These are phyloP conservation scores for Colletotrichum agaves DNA, from an alignment of 2,329 filamentous ascomycete genomes.

Conservation along the genomic window DNA sequence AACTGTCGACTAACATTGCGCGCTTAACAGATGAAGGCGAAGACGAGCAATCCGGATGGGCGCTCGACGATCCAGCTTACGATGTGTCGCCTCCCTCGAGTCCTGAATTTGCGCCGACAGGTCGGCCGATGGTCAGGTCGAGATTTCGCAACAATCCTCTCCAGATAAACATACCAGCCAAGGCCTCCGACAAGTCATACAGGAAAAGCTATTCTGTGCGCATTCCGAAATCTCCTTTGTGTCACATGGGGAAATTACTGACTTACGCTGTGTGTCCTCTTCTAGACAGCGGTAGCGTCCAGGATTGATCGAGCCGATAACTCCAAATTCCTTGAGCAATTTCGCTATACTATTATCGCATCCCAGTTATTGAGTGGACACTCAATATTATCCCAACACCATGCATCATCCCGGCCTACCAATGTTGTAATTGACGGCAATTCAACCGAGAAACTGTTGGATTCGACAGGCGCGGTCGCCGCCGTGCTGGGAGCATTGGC, in stretches of 20 bases:
- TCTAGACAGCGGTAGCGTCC: slow-evolving; percentile 75
- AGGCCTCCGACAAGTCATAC: slow-evolving; percentile 53
- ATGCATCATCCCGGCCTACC: slow-evolving; percentile 38
- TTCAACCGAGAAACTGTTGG: slow-evolving; percentile 48
- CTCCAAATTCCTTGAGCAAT: slow-evolving; percentile 87
- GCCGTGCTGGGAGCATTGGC: slow-evolving; percentile 73
- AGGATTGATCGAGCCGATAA: slow-evolving; percentile 82
- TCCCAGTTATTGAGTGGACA: slow-evolving; percentile 86
- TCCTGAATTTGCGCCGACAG: slow-evolving; percentile 66
- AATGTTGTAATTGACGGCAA: slow-evolving; percentile 39
- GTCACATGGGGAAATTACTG: slow-evolving; percentile 38
- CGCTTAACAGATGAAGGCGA: slow-evolving; percentile 59
- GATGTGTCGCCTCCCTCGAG: slow-evolving; percentile 60
- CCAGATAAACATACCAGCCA: slow-evolving; percentile 53
- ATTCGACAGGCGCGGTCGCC: slow-evolving; percentile 59
- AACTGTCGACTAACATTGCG: slow-evolving; percentile 38
- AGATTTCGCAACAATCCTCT: slow-evolving; percentile 63
- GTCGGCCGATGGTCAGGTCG: slow-evolving; percentile 63
- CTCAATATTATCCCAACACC: slow-evolving; percentile 60
- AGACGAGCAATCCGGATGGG: slow-evolving; percentile 59
- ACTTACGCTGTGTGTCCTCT: slow-evolving; percentile 36
- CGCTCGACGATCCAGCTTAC: slow-evolving; percentile 51
- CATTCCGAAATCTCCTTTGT: slow-evolving; percentile 32
- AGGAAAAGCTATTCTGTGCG: slow-evolving; percentile 64
- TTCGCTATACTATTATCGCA: slow-evolving; percentile 91